Conservation (phyloP, 2,329 filamentous ascomycete species). For the Hypoxylon sp. region DNA sequence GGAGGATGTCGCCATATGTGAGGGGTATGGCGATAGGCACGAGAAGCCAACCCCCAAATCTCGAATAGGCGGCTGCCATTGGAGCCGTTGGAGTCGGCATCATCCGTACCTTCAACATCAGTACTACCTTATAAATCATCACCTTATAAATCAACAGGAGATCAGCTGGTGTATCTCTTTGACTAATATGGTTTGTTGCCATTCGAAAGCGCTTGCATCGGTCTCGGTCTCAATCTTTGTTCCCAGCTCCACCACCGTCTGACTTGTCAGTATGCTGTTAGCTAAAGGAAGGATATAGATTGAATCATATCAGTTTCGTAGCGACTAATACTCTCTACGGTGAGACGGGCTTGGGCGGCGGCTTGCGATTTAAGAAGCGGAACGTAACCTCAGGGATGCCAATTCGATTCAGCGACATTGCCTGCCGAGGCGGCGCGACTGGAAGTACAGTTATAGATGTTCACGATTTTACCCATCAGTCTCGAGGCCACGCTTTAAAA, state of each 20-base stretch:
- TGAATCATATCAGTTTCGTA: no score
- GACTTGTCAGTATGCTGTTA: not conserved
- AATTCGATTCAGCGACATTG: not conserved
- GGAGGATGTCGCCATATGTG: conserved; percentile 44
- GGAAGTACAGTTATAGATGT: not conserved
- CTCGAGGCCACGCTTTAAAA: conserved; percentile 35
- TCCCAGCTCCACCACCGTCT: not conserved
- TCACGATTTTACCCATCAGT: conserved; percentile 8
- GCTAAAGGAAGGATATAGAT: not conserved
- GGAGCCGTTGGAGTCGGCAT: conserved; percentile 17
- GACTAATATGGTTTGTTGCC: not conserved
- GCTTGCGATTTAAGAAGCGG: not conserved
- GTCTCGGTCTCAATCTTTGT: conserved; percentile 5
- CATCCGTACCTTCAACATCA: conserved; percentile 16
- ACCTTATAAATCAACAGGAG: conserved; percentile 35
- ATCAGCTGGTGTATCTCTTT: conserved; percentile 4
- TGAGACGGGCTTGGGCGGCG: conserved; percentile 1
- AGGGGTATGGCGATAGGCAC: conserved; percentile 43
- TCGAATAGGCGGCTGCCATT: conserved; percentile 11
- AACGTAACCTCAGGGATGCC: not conserved
- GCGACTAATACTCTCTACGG: not conserved
- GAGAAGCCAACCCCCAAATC: conserved; percentile 32
- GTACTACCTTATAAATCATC: conserved; percentile 39
- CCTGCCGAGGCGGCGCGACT: conserved; percentile 3
- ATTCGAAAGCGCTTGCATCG: not conserved